A percentile compares a stretch with the other conserved stretches of the same genome.
Evolutionary conservation across 208 protist genomes (phyloP).

Genomic region (Leishmania turanica): DNA sequence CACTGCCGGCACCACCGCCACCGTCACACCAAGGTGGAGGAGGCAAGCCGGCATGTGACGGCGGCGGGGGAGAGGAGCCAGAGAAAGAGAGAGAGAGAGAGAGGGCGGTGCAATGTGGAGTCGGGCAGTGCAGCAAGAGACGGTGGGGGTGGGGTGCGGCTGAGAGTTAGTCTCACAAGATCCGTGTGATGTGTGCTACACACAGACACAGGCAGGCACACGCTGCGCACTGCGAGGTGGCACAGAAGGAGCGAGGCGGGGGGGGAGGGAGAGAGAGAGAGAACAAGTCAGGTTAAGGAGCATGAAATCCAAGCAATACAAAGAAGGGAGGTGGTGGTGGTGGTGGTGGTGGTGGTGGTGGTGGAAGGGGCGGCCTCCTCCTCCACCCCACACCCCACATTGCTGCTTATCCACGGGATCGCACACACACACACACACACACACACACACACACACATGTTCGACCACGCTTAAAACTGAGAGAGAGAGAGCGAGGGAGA

Average conservation of each 20-base stretch:
- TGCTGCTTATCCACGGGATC: too few relatives aligned
- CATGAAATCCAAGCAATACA: not conserved
- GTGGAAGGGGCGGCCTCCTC: too few relatives aligned
- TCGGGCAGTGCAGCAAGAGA: too few relatives aligned
- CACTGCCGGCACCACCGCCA: not conserved
- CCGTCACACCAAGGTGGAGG: not conserved
- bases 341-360: too few relatives aligned
- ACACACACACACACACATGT: too few relatives aligned
- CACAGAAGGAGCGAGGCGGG: not conserved
- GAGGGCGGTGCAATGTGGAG: not conserved
- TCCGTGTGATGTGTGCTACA: not conserved
- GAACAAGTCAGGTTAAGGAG: not conserved
- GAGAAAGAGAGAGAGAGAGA: constrained; percentile 8
- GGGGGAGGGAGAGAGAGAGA: not conserved
- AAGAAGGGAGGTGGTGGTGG: not conserved
- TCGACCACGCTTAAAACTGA: too few relatives aligned
- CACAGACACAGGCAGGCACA: not conserved
- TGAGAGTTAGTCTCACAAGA: too few relatives aligned
- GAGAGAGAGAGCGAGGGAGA: too few relatives aligned
- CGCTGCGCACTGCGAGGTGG: too few relatives aligned
- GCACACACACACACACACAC: too few relatives aligned
- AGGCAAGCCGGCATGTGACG: not conserved
- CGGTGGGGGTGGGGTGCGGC: not conserved
- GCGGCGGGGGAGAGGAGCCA: constrained; percentile 3
- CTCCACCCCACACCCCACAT: too few relatives aligned